phyloP scores from a whole-genome alignment of 768 basidiomycete genomes.

The Trametes maxima region DNA sequence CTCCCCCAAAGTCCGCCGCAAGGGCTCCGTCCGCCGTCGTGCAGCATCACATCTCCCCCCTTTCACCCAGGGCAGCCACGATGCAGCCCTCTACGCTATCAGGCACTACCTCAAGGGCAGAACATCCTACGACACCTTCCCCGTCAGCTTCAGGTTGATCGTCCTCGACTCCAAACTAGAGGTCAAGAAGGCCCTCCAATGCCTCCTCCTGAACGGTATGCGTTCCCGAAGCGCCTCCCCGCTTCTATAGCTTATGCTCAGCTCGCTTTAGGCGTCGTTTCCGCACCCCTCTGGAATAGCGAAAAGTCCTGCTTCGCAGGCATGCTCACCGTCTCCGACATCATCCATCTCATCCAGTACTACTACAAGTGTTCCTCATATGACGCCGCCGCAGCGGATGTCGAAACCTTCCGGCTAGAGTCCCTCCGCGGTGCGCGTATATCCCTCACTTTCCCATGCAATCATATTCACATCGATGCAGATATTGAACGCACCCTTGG shows the following conservation, averaged over 20 bases:
- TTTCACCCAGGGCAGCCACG: constrained; percentile 61
- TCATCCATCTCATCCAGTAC: constrained; percentile 98
- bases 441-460: constrained; percentile 7
- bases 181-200: constrained; percentile 93
- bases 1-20: constrained; percentile 58
- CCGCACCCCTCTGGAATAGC: constrained; percentile 98
- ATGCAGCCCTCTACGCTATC: constrained; percentile 69
- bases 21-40: constrained; percentile 57
- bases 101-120: constrained; percentile 82
- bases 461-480: constrained; percentile 36
- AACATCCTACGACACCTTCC: constrained; percentile 94
- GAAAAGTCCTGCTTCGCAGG: constrained; percentile 91
- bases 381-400: constrained; percentile 85
- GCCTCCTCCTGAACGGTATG: constrained; percentile 77
- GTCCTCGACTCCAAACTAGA: constrained; percentile 95
- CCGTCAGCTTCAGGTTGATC: constrained; percentile 94
- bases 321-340: constrained; percentile 99
- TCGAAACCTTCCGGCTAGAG: constrained; percentile 90
- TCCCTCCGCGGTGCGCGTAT: constrained; percentile 74
- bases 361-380: constrained; percentile 87
- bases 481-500: constrained; percentile 93
- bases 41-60: constrained; percentile 62
- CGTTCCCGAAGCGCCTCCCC: not conserved
- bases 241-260: constrained; percentile 10
- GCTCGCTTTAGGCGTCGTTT: constrained; percentile 79